Conservation (phyloP, 2,329 filamentous ascomycete genomes). For the Hymenoscyphus occultus region DNA sequence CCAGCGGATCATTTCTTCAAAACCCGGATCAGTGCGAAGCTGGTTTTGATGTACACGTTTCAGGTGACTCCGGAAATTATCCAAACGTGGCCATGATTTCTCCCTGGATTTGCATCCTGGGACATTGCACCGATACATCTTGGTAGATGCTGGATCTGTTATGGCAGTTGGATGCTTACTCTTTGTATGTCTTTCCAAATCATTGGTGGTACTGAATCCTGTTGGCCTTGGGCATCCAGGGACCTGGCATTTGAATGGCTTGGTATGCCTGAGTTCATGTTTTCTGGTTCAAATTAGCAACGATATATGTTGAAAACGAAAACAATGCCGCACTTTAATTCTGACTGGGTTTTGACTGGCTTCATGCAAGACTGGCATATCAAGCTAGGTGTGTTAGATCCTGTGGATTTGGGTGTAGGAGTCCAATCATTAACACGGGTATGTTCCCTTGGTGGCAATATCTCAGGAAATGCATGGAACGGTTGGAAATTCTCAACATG, state of each 20-base stretch:
- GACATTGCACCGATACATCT: conserved; percentile 59
- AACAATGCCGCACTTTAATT: conserved; percentile 48
- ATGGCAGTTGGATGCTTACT: conserved; percentile 60
- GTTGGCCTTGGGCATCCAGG: conserved; percentile 54
- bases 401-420: conserved; percentile 16
- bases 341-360: conserved; percentile 50
- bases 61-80: conserved; percentile 85
- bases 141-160: conserved; percentile 44
- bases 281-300: conserved; percentile 54
- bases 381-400: conserved; percentile 23
- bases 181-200: conserved; percentile 74
- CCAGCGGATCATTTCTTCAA: conserved; percentile 45
- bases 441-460: conserved; percentile 25
- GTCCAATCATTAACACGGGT: conserved; percentile 17
- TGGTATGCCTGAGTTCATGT: conserved; percentile 67
- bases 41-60: conserved; percentile 58
- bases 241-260: conserved; percentile 61
- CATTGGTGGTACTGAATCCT: conserved; percentile 78
- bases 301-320: conserved; percentile 18
- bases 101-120: conserved; percentile 53
- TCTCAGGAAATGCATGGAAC: conserved; percentile 25
- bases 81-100: conserved; percentile 76
- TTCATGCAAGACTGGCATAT: conserved; percentile 43
- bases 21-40: conserved; percentile 37
- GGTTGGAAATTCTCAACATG: conserved; percentile 28